Evolutionary conservation across 2,329 filamentous ascomycete species (phyloP), one percentile per base, ranked within the genome.

Genomic region (Ascomycota sp.): DNA sequence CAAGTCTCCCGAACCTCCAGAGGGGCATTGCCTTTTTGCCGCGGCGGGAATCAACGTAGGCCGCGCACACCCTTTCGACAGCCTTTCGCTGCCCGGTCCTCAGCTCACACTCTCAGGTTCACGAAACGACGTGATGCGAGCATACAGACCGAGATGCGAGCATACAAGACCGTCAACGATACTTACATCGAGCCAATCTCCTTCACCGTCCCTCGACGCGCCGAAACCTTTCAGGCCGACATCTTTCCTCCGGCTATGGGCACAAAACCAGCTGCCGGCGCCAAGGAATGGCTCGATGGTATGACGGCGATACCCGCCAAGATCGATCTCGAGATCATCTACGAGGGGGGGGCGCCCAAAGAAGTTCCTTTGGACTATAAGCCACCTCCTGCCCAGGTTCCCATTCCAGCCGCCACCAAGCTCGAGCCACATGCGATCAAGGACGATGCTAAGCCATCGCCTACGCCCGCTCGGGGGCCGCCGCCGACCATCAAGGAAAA

Each of bases 81-180:
- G 9, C 4, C 8, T n/a, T n/a, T n/a, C n/a, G n/a, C n/a, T n/a
- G n/a, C n/a, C 8, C 19, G 13, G 3, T 17, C 19, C 4, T 17
- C 13, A 9, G 31, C 44, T 50, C 31, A 49, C 35, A 23, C 27
- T 13, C 5, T 20, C 36, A 77, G 72, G 66, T 91, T 29, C 85
- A 94, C 53, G 89, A 95, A 95, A 95, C 50, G 89, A 98, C 51
- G 69, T 94, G 31, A 85, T 92, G 65, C 75, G 85, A 41, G 85
- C 78, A 26, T 98, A 80, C 70, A 98, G n/a, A n/a, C n/a, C n/a
- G n/a, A n/a, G n/a, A n/a, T n/a, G n/a, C n/a, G n/a, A n/a, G n/a
- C n/a, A n/a, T n/a, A n/a, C n/a, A n/a, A 98, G 68, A 95, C 89
- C 0, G 80, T 95, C 51, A 91, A 85, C 53, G 89, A 98, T 50